Conservation (phyloP, 1,139 yeast species). For the Protomyces lactucae-debilis region DNA sequence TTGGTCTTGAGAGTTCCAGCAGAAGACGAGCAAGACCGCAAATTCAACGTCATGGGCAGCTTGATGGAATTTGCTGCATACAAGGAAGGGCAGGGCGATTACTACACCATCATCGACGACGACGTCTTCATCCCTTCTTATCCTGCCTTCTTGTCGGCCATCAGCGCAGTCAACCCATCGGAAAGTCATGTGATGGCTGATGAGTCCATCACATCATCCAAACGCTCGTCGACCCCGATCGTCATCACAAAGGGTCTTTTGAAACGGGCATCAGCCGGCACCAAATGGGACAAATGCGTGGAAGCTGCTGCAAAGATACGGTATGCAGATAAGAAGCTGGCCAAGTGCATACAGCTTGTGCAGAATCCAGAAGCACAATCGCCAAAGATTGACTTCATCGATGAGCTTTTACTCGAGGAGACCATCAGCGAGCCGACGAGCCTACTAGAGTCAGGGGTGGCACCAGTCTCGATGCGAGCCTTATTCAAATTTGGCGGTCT, state of each 20-base stretch:
- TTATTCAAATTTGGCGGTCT: background rate
- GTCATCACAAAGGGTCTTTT: conserved; percentile 7
- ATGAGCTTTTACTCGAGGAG: conserved; percentile 1
- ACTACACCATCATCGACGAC: conserved; percentile 22
- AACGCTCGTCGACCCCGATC: conserved; percentile 4
- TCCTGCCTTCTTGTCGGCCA: conserved; percentile 1
- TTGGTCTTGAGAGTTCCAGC: conserved; percentile 4
- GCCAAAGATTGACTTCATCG: conserved; percentile 6
- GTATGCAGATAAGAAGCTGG: conserved; percentile 1
- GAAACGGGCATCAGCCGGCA: conserved; percentile 2
- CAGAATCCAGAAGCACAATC: background rate
- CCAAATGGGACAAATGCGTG: conserved; percentile 7
- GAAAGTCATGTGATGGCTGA: conserved; percentile 18
- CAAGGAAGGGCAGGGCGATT: conserved; percentile 13
- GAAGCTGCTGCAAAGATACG: background rate
- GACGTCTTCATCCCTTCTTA: conserved; percentile 5
- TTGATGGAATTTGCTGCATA: conserved; percentile 10
- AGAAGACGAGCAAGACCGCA: conserved; percentile 3
- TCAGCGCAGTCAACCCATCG: conserved; percentile 5
- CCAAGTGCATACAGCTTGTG: conserved; percentile 5
- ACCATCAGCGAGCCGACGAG: conserved; percentile 2
- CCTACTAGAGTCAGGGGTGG: conserved; percentile 10
- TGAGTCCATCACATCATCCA: background rate
- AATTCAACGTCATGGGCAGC: conserved; percentile 6
- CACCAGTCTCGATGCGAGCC: conserved; percentile 1